These are phyloP conservation scores for Globisporangium spiculum DNA, from an alignment of 352 stramenopile genomes.

Conservation along the genomic window DNA sequence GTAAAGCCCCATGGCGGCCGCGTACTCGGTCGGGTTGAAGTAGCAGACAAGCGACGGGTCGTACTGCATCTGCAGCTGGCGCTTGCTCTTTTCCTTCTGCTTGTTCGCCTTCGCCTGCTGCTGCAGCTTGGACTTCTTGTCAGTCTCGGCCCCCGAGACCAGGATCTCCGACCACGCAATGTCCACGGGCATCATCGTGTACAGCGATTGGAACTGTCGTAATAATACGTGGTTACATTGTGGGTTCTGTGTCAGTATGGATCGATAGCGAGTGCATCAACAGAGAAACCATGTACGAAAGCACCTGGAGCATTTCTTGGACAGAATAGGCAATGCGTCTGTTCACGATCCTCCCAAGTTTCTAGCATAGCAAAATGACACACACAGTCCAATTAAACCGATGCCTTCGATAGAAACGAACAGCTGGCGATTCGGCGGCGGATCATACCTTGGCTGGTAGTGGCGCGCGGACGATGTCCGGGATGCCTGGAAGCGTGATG, in stretches of 20 bases:
- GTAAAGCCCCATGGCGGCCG: conserved; percentile 59
- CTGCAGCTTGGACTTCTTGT: conserved; percentile 39
- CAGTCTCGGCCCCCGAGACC: conserved; percentile 41
- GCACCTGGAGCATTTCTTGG: conserved; percentile 57
- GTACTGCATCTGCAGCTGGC: conserved; percentile 48
- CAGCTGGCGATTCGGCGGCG: background rate
- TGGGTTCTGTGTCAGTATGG: background rate
- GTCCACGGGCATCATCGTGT: conserved; percentile 56
- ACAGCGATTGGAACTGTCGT: conserved; percentile 69
- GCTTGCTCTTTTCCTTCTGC: conserved; percentile 47
- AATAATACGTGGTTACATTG: background rate
- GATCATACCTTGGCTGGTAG: conserved; percentile 29
- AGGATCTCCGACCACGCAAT: conserved; percentile 67
- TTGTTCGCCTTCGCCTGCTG: conserved; percentile 29
- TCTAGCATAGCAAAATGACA: conserved; percentile 22
- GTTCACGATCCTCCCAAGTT: conserved; percentile 43
- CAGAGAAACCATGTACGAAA: background rate
- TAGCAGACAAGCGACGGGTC: conserved; percentile 72
- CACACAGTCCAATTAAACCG: background rate
- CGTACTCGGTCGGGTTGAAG: conserved; percentile 78
- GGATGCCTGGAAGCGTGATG: conserved; percentile 32
- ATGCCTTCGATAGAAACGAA: background rate
- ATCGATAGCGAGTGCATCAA: background rate
- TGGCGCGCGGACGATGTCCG: conserved; percentile 43
- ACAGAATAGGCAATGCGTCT: conserved; percentile 58